Conservation (phyloP, 371 early-diverging fungal genomes). For the Funneliformis caledonium region DNA sequence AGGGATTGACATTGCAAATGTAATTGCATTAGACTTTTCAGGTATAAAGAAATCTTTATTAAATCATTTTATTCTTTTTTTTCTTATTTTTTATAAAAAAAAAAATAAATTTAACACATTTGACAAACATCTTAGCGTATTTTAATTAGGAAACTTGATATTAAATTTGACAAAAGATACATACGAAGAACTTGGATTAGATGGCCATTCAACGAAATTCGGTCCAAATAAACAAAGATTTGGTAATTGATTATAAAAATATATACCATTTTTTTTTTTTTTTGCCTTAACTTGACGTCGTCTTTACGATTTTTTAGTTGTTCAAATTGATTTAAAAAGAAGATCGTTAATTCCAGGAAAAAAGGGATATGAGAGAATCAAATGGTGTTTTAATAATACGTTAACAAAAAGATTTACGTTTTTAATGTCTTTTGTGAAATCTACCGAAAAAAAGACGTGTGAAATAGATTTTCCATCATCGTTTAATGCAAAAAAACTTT, state of each 20-base stretch:
- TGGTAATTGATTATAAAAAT: conserved; percentile 45
- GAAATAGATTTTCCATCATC: conserved; percentile 50
- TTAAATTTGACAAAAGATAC: conserved; percentile 61
- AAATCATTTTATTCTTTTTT: not conserved
- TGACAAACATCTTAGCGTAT: not conserved
- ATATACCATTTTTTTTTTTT: not conserved
- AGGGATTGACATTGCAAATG: conserved; percentile 59
- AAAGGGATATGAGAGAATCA: conserved; percentile 56
- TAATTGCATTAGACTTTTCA: conserved; percentile 54
- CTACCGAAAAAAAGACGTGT: conserved; percentile 37
- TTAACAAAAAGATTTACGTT: conserved; percentile 50
- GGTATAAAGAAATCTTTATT: conserved; percentile 44
- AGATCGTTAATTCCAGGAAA: conserved; percentile 54
- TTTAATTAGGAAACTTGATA: conserved; percentile 47
- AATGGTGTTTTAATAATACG: conserved; percentile 64
- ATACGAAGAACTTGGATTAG: conserved; percentile 63
- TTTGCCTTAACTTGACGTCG: not conserved
- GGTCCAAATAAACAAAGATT: conserved; percentile 52
- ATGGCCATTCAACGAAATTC: conserved; percentile 51
- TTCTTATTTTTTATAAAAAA: not conserved
- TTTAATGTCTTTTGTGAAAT: conserved; percentile 51
- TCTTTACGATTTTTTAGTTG: conserved; percentile 45
- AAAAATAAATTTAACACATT: not conserved
- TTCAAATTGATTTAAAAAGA: conserved; percentile 51
- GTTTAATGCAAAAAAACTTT: conserved; percentile 36